phyloP scores from a whole-genome alignment of 2,329 filamentous ascomycete species.

The Tricladium varicosporioides region DNA sequence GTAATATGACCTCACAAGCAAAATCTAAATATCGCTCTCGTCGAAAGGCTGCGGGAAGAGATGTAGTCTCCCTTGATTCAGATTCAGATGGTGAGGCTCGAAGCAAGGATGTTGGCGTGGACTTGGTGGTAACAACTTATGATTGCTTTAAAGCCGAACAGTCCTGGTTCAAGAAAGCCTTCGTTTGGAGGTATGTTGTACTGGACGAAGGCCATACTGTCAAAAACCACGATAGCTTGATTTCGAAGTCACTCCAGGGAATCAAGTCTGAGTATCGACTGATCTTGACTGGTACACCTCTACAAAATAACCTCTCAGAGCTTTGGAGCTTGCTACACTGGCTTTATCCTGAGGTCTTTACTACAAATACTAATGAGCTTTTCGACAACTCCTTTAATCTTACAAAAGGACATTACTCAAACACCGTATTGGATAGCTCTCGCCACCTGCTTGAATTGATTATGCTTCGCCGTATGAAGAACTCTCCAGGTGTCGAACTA shows the following conservation, averaged over 20 bases:
- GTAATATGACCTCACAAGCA: constrained; percentile 35
- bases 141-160: constrained; percentile 46
- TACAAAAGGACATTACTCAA: constrained; percentile 50
- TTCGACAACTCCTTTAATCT: constrained; percentile 58
- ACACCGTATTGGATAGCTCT: constrained; percentile 50
- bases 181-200: constrained; percentile 50
- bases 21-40: constrained; percentile 27
- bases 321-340: constrained; percentile 57
- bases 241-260: constrained; percentile 34
- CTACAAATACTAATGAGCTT: constrained; percentile 44
- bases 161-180: constrained; percentile 48
- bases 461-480: constrained; percentile 59
- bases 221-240: constrained; percentile 41
- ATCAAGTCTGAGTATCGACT: constrained; percentile 36
- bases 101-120: constrained; percentile 31
- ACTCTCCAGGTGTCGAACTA: constrained; percentile 50
- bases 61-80: constrained; percentile 24
- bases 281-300: constrained; percentile 46
- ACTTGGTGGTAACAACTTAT: constrained; percentile 50
- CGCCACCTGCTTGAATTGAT: constrained; percentile 52
- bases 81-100: constrained; percentile 31
- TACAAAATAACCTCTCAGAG: constrained; percentile 58
- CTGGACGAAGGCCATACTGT: constrained; percentile 52
- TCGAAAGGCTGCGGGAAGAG: constrained; percentile 19
- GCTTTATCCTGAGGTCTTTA: constrained; percentile 58